Evolutionary conservation across 164 flowering plant genomes (phyloP).

Genomic region (Vitis labrusca): DNA sequence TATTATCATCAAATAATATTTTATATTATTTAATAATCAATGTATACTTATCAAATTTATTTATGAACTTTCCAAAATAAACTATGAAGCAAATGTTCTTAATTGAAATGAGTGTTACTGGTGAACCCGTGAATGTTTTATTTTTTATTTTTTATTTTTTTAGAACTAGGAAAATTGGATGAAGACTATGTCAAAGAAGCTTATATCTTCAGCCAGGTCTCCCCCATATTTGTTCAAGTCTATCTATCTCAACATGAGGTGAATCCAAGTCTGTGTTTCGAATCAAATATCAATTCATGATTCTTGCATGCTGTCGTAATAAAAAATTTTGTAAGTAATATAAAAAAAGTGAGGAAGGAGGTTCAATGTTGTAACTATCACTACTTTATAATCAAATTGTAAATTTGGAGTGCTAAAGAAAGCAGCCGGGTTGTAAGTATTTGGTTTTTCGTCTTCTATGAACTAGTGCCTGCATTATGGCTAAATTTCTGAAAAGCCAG

Average conservation of each 20-base stretch:
- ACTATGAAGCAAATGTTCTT: no score
- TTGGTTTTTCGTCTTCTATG: not conserved
- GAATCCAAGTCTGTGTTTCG: conserved; percentile 3
- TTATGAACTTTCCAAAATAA: no score
- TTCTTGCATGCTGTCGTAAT: conserved; percentile 19
- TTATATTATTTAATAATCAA: no score
- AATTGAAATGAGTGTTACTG: no score
- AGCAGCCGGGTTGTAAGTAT: not conserved
- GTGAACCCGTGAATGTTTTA: no score
- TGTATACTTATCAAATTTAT: no score
- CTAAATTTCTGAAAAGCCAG: not conserved
- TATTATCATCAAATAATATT: no score
- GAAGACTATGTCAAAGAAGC: not conserved
- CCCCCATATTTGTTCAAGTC: no score
- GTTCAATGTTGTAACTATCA: not conserved
- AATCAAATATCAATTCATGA: conserved; percentile 15
- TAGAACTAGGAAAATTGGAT: not conserved
- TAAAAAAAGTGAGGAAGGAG: not conserved
- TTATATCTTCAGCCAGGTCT: not conserved
- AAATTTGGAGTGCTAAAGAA: conserved; percentile 4
- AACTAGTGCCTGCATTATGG: not conserved
- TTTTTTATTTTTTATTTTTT: no score
- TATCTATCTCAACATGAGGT: no score
- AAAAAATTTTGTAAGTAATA: conserved; percentile 9
- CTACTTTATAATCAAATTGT: not conserved